phyloP scores from a whole-genome alignment of 345 rosid species.

The Trapa bicornis region DNA sequence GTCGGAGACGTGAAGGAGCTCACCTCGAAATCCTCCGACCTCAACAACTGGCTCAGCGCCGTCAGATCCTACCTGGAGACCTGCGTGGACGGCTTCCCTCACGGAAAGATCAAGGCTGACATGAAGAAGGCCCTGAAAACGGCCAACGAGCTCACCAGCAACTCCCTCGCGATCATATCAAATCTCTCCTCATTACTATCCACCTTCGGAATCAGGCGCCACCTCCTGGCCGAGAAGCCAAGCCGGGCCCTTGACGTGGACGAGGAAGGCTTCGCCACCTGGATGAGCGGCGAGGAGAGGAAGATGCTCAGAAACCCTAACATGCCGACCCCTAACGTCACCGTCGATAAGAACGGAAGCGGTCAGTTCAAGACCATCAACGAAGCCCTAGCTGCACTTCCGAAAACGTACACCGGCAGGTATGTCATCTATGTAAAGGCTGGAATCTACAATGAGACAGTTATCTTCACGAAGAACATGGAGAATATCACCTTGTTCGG shows the following conservation, averaged over 20 bases:
- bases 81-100: slow-evolving; percentile 72
- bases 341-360: slow-evolving; percentile 73
- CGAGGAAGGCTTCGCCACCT: slow-evolving; percentile 32
- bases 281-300: slow-evolving; percentile 50
- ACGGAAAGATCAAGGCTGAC: slow-evolving; percentile 42
- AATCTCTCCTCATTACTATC: slow-evolving; percentile 21
- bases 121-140: slow-evolving; percentile 31
- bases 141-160: slow-evolving; percentile 48
- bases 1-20: slow-evolving; percentile 17
- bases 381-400: slow-evolving; percentile 55
- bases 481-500: slow-evolving; percentile 54
- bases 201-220: slow-evolving; percentile 17
- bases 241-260: slow-evolving; percentile 5
- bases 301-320: slow-evolving; percentile 29
- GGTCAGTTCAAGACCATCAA: slow-evolving; percentile 56
- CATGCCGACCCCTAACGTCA: slow-evolving; percentile 36
- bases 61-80: slow-evolving; percentile 69
- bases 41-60: slow-evolving; percentile 69
- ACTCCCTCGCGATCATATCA: slow-evolving; percentile 52
- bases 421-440: slow-evolving; percentile 55
- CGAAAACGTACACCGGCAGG: slow-evolving; percentile 44
- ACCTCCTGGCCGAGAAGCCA: slow-evolving; percentile 25
- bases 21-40: slow-evolving; percentile 17
- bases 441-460: slow-evolving; percentile 58
- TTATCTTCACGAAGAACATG: slow-evolving; percentile 36